Evolutionary conservation across 2,329 filamentous ascomycete species (phyloP).

Genomic region (Ceratocystis colombiana): DNA sequence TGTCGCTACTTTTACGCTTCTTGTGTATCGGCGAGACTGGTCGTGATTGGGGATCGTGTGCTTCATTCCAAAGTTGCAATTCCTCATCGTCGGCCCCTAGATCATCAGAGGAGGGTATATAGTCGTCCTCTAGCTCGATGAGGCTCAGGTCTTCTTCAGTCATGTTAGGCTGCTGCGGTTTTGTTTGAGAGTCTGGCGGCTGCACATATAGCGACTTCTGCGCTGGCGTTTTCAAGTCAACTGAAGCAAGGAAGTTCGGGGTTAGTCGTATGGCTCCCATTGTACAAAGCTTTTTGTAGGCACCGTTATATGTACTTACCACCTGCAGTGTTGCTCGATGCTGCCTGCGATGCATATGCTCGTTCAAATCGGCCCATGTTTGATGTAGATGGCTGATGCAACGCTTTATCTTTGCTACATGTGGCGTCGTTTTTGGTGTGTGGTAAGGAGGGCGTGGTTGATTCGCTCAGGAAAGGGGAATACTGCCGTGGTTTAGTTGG

Average conservation of each 20-base stretch:
- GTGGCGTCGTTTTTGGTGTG: neutral
- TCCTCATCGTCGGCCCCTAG: slow-evolving; percentile 33
- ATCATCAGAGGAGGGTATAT: slow-evolving; percentile 32
- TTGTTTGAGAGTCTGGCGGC: neutral
- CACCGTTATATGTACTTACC: slow-evolving; percentile 9
- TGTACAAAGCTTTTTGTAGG: neutral
- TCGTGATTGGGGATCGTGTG: slow-evolving; percentile 35
- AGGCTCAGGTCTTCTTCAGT: neutral
- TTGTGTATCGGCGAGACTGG: slow-evolving; percentile 35
- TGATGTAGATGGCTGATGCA: neutral
- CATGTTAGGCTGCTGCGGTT: neutral
- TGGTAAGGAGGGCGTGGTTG: neutral
- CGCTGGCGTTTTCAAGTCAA: neutral
- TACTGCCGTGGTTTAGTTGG: slow-evolving; percentile 3
- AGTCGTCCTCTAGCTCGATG: slow-evolving; percentile 37
- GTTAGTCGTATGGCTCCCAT: neutral
- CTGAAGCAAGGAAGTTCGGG: neutral
- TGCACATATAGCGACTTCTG: neutral
- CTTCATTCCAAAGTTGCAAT: slow-evolving; percentile 38
- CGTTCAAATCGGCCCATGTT: slow-evolving; percentile 22
- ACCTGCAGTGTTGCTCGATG: slow-evolving; percentile 6
- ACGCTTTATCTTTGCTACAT: neutral
- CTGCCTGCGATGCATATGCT: slow-evolving; percentile 23
- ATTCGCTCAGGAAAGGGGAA: neutral
- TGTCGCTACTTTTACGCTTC: slow-evolving; percentile 46